Percentiles rank a stretch among this genome's conserved stretches.
Conservation (phyloP, 148 eudicot genomes). For the Silene latifolia region DNA sequence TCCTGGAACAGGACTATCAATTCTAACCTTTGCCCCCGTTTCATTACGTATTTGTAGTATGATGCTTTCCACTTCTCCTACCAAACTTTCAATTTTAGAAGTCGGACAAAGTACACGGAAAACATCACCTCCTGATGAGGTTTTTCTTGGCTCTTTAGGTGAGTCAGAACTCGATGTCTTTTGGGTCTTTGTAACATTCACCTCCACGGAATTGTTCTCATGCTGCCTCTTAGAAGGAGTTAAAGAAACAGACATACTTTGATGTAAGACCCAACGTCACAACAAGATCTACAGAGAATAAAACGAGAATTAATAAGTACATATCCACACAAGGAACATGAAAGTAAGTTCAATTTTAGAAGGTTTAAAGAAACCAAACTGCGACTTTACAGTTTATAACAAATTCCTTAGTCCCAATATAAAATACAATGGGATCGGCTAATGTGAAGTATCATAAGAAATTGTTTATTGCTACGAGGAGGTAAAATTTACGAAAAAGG, state of each 20-base stretch:
- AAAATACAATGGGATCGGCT: too few species aligned
- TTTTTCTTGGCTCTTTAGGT: constrained; percentile 28
- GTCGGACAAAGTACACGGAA: constrained; percentile 69
- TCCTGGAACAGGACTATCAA: constrained; percentile 61
- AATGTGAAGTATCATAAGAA: too few species aligned
- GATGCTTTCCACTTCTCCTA: constrained; percentile 48
- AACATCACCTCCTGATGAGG: constrained; percentile 39
- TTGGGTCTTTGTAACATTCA: constrained; percentile 59
- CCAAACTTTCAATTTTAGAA: constrained; percentile 50
- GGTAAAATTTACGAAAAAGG: too few species aligned
- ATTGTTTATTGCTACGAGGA: too few species aligned
- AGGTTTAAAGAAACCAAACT: background rate
- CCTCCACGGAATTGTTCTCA: constrained; percentile 36
- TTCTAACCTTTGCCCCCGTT: constrained; percentile 69
- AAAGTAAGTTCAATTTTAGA: background rate
- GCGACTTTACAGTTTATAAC: background rate
- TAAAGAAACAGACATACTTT: constrained; percentile 59
- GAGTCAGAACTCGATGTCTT: constrained; percentile 38
- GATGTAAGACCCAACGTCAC: constrained; percentile 12
- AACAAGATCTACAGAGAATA: constrained; percentile 25
- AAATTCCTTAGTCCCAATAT: too few species aligned
- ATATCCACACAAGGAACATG: background rate
- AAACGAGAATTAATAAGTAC: background rate
- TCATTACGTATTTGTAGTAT: constrained; percentile 67
- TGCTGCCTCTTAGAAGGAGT: constrained; percentile 74